Percentiles rank a stretch among this genome's conserved stretches.
phyloP scores from a whole-genome alignment of 23 red algal species.

The Gracilariopsis chorda region DNA sequence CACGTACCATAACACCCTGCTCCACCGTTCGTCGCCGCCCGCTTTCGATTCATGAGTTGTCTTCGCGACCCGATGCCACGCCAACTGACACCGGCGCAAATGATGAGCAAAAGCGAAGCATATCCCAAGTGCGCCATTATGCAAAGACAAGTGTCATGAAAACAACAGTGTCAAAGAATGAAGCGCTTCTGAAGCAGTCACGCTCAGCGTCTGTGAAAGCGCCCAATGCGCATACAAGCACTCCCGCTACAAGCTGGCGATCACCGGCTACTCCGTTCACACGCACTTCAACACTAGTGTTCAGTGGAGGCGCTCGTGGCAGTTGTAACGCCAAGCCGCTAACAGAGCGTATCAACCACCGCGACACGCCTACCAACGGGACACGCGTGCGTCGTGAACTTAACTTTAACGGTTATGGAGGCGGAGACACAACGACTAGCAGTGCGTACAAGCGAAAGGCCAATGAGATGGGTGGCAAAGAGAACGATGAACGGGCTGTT shows the following conservation, averaged over 20 bases:
- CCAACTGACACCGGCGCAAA: not conserved
- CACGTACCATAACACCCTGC: not conserved
- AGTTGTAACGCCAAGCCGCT: not conserved
- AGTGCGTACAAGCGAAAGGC: not conserved
- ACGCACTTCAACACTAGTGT: not conserved
- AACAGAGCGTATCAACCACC: constrained; percentile 14
- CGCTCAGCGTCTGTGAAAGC: too few species aligned
- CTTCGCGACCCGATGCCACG: not conserved
- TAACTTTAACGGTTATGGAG: constrained; percentile 22
- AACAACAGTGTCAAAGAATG: not conserved
- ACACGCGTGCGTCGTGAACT: constrained; percentile 32
- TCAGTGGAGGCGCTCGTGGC: not conserved
- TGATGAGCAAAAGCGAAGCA: not conserved
- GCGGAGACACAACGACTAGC: not conserved
- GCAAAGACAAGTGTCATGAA: not conserved
- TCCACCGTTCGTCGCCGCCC: constrained; percentile 1
- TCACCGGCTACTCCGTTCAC: not conserved
- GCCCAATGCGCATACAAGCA: too few species aligned
- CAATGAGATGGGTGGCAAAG: not conserved
- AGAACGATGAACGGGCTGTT: not conserved
- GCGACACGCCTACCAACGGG: not conserved
- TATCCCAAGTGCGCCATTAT: not conserved
- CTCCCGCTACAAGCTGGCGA: not conserved
- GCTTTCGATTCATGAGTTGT: constrained; percentile 13
- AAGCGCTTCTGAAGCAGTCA: not conserved